Base-by-base conservation (phyloP, 352 stramenopile genomes). In the Elongisporangium prolatum region DNA sequence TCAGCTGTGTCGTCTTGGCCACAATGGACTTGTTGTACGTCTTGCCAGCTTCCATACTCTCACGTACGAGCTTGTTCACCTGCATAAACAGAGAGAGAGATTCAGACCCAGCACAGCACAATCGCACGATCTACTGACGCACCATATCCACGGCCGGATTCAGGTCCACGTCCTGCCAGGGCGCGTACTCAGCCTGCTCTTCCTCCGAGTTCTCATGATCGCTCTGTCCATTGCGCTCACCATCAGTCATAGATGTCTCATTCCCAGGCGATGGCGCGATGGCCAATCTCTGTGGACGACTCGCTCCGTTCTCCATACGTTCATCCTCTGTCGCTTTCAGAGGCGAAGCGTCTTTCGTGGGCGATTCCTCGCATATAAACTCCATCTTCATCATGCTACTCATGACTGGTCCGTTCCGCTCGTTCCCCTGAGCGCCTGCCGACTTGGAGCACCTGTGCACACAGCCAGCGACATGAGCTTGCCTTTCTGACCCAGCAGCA, bases 11-110 rank as follows among this genome's bases (percentile, higher is more conserved):
- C 4, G 84, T 93, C 71, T 89, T 91, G 57, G 81, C 71, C 24
- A 81, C 85, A 57, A 93, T 89, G 52, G 80, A 89, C 59, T 91
- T 90, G 69, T 91, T 93, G 69, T 91, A 93, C 24, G 82, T 89
- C 67, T 91, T 91, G 54, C 80, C 84, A 24, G 82, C 84, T 47
- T 94, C 84, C 24, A 92, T 59, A 24, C 78, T 76, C 18, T 88
- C 80, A 16, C 78, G 74, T n/a, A 90, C 67, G 2, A 94, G 60
- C 54, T 75, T 77, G 62, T 76, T 78, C 25, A 86, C 72, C 74
- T 84, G 55, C 21, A 52, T 18, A 38, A 8, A 22, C 34, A 22
- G 13, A 28, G 52, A 24, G 22, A 28, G n/a, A 21, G 47, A 22
- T 22, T 50, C 8, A 20, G n/a, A 9, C 47, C 7, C 24, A 34